Evolutionary conservation across 225 moss, liverwort and hornwort genomes (phyloP), one percentile per base, ranked within the genome.

Genomic region (Sphagnum tenellum): DNA sequence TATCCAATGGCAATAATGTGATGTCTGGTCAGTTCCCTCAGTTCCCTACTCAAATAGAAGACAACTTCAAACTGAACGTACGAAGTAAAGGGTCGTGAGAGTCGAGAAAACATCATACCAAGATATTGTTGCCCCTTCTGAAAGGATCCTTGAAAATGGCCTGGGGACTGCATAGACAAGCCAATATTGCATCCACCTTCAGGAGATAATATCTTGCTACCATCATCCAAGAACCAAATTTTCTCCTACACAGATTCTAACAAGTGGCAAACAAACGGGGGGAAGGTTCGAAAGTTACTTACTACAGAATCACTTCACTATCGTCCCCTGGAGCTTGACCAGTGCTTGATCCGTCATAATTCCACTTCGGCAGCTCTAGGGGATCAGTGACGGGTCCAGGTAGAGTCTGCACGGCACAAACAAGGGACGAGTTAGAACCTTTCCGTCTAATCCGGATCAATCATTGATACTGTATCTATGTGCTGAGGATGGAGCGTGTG

Each of bases 261-360:
- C 12, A 14, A 29, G 12, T 45, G 5, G 12, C 9, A n/a, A 45
- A 49, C 7, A 3, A 8, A 29, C 2, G 5, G 53, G 48, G 3
- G 10, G 44, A 5, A 12, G 11, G 3, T 44, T 59, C 52, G 14
- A 52, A 5, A 47, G n/a, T 3, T 2, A 12, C 66, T 64, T 62
- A 82, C 81, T 77, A 66, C 3, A 83, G 59, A 61, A 83, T 83
- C 11, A 83, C 83, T 62, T 83, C 83, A 55, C 75, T 75, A 56
- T 83, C 83, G 4, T 60, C 51, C 9, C 83, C 83, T 0, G 72
- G 67, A 51, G 83, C 83, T 67, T 83, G 83, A 8, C 59, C 61
- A 2, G 83, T 83, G 66, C 79, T 79, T 1, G 76, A 76, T 47
- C 83, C 83, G 29, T 83, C 83, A 48, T 75, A 83, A 60, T 83